Evolutionary conservation across 768 basidiomycete genomes (phyloP).

Genomic region (Boletus subcaerulescens): DNA sequence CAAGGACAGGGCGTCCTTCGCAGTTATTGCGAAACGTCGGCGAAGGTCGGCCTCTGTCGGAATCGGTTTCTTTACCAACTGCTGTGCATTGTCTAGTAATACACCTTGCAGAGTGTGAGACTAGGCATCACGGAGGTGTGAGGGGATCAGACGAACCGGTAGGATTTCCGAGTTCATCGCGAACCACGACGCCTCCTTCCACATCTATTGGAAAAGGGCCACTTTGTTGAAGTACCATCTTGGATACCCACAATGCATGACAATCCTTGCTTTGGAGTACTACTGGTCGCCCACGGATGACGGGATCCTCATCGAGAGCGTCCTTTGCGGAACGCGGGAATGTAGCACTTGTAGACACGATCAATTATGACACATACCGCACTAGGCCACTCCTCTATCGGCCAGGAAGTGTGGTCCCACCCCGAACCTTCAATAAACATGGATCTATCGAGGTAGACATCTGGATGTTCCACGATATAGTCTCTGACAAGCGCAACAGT

Average conservation of each 20-base stretch:
- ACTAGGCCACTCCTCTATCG: conserved; percentile 57
- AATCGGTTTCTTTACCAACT: conserved; percentile 56
- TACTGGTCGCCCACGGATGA: conserved; percentile 67
- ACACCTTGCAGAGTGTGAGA: conserved; percentile 45
- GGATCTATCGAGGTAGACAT: conserved; percentile 35
- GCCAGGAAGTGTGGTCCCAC: conserved; percentile 80
- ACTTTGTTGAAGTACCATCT: conserved; percentile 53
- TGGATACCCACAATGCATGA: conserved; percentile 86
- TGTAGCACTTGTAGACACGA: too few relatives aligned
- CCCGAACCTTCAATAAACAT: conserved; percentile 70
- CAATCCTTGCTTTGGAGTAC: conserved; percentile 83
- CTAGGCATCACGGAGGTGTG: neutral
- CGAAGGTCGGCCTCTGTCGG: conserved; percentile 62
- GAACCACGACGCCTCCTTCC: conserved; percentile 78
- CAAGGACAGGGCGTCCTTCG: too few relatives aligned
- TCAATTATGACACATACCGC: conserved; percentile 44
- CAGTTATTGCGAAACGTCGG: conserved; percentile 61
- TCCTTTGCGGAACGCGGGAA: too few relatives aligned
- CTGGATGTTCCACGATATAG: conserved; percentile 54
- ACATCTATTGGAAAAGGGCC: conserved; percentile 63
- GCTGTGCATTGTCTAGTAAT: conserved; percentile 56
- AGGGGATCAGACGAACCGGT: conserved; percentile 50
- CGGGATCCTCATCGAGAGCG: conserved; percentile 41
- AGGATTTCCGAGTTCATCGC: conserved; percentile 62
- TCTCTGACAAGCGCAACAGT: conserved; percentile 47